Conservation (phyloP, 192 early-diverging fungal genomes). For the Anaeromyces robustus region DNA sequence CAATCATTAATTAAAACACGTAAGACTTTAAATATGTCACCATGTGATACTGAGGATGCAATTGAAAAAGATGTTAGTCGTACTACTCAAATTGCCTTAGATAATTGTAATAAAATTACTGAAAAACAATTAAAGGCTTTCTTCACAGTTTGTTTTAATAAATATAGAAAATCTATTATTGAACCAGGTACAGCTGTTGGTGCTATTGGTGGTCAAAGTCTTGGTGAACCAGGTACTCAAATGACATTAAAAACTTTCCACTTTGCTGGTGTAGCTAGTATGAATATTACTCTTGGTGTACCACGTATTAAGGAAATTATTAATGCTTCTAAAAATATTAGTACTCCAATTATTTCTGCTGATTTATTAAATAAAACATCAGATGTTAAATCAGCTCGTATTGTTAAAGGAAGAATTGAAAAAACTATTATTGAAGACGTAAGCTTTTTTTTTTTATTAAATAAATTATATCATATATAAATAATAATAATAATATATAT, state of each 20-base stretch:
- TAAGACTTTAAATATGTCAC: background rate
- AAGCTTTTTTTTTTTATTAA: background rate
- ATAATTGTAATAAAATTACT: conserved; percentile 35
- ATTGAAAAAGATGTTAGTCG: background rate
- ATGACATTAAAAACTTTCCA: conserved; percentile 99
- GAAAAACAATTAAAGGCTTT: conserved; percentile 54
- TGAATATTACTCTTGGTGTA: conserved; percentile 99
- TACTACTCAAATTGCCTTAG: background rate
- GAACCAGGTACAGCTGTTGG: conserved; percentile 95
- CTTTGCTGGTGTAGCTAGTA: conserved; percentile 96
- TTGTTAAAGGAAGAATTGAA: conserved; percentile 94
- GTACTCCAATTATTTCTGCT: conserved; percentile 78
- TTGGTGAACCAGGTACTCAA: conserved; percentile 98
- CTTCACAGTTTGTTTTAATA: conserved; percentile 57
- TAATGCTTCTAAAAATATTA: conserved; percentile 91
- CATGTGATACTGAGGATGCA: background rate
- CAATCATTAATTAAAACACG: conserved; percentile 9
- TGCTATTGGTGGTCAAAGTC: conserved; percentile 85
- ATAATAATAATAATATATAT: conserved; percentile 6
- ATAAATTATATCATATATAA: too few relatives aligned
- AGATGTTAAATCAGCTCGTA: conserved; percentile 61
- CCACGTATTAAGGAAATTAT: conserved; percentile 99
- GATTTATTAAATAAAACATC: conserved; percentile 35
- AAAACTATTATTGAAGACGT: conserved; percentile 75
- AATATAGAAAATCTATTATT: conserved; percentile 79